These are phyloP conservation scores for Nakazawaea populi DNA, from an alignment of 805 yeast genomes.

Conservation along the genomic window DNA sequence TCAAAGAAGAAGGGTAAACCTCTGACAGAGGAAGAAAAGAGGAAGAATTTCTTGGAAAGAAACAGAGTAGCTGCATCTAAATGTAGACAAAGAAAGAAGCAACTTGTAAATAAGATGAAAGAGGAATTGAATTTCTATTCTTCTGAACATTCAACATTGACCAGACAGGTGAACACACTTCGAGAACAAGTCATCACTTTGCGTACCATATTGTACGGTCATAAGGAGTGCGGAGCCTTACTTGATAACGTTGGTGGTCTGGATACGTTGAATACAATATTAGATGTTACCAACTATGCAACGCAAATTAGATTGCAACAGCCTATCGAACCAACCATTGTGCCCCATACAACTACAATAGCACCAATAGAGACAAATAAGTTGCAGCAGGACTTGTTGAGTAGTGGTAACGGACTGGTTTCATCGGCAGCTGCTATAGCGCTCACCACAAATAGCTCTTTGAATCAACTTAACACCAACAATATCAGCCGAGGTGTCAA, in stretches of 20 bases:
- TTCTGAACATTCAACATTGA: constrained; percentile 61
- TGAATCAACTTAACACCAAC: constrained; percentile 6
- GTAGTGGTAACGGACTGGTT: constrained; percentile 1
- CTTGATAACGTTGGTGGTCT: constrained; percentile 40
- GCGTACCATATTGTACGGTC: constrained; percentile 40
- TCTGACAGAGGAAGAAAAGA: constrained; percentile 63
- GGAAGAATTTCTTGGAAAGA: constrained; percentile 80
- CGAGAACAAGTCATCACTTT: constrained; percentile 51
- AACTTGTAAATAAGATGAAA: constrained; percentile 78
- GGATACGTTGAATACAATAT: constrained; percentile 36
- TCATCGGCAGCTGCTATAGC: constrained; percentile 9
- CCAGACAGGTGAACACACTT: constrained; percentile 50
- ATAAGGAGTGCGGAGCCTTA: constrained; percentile 41
- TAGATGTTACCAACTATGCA: constrained; percentile 26
- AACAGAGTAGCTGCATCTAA: constrained; percentile 96
- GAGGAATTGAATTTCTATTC: constrained; percentile 67
- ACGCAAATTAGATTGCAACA: constrained; percentile 11
- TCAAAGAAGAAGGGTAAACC: constrained; percentile 68
- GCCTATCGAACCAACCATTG: constrained; percentile 7
- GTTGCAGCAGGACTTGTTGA: constrained; percentile 3
- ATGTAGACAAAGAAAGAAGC: constrained; percentile 92
- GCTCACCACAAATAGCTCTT: constrained; percentile 6
- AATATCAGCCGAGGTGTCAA: not conserved
- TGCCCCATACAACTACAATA: constrained; percentile 10
- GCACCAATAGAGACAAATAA: constrained; percentile 8